phyloP scores from a whole-genome alignment of 2,329 filamentous ascomycete species.

The Claviceps humidiphila region DNA sequence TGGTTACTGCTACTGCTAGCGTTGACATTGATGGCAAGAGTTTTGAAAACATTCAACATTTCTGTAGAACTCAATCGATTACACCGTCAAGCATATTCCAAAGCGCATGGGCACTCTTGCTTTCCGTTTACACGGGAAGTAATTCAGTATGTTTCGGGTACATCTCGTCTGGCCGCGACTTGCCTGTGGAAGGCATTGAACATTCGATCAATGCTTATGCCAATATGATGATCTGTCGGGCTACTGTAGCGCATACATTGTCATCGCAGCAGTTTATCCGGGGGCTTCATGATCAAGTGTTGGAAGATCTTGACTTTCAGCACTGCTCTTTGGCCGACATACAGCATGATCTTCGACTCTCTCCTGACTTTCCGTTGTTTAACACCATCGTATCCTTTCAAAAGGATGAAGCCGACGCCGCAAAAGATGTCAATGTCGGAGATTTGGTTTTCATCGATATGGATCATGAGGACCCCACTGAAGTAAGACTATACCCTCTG shows the following conservation, averaged over 20 bases:
- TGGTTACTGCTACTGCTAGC: neutral
- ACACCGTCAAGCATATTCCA: conserved; percentile 3
- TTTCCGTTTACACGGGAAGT: conserved; percentile 2
- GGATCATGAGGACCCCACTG: conserved; percentile 2
- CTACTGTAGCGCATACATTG: conserved; percentile 12
- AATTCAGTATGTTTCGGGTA: conserved; percentile 3
- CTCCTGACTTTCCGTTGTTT: conserved; percentile 12
- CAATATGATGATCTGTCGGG: conserved; percentile 1
- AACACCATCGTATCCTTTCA: conserved; percentile 22
- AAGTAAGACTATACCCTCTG: neutral
- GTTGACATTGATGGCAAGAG: neutral
- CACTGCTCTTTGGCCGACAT: conserved; percentile 35
- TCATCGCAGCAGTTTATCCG: conserved; percentile 21
- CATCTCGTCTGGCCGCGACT: conserved; percentile 1
- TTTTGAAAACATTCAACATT: conserved; percentile 9
- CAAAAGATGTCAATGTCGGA: neutral
- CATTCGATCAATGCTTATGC: conserved; percentile 4
- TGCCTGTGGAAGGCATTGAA: conserved; percentile 1
- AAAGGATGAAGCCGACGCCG: conserved; percentile 3
- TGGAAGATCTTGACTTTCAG: conserved; percentile 30
- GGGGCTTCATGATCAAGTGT: conserved; percentile 29
- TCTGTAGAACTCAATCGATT: conserved; percentile 24
- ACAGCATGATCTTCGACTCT: conserved; percentile 19
- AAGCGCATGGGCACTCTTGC: conserved; percentile 8
- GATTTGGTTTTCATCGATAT: conserved; percentile 1